Percentiles rank a stretch among this genome's conserved stretches.
phyloP scores from a whole-genome alignment of 1,284 basidiomycete genomes.

The Microbotryum intermedium region DNA sequence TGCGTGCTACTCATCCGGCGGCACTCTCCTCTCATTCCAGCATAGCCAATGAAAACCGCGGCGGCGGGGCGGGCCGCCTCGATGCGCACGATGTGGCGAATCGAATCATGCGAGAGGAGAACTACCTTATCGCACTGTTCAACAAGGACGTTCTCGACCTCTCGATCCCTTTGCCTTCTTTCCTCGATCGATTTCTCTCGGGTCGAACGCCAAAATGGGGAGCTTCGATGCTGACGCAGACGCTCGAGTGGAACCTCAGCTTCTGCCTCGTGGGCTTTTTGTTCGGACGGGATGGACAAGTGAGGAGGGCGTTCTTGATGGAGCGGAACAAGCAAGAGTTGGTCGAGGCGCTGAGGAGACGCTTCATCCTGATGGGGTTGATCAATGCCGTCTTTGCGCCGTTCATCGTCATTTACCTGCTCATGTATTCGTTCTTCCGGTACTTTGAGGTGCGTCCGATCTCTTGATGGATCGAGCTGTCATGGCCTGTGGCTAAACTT shows the following conservation, averaged over 20 bases:
- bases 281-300: conserved; percentile 77
- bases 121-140: conserved; percentile 94
- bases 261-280: conserved; percentile 92
- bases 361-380: conserved; percentile 93
- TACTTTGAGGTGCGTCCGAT: conserved; percentile 75
- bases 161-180: conserved; percentile 60
- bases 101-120: conserved; percentile 93
- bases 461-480: background rate
- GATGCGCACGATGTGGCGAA: conserved; percentile 96
- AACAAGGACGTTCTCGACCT: conserved; percentile 93
- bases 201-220: conserved; percentile 38
- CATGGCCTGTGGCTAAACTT: background rate
- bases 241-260: conserved; percentile 90
- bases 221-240: conserved; percentile 68
- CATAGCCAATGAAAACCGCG: conserved; percentile 38
- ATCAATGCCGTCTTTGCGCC: conserved; percentile 91
- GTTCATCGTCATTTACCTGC: conserved; percentile 91
- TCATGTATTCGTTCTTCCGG: conserved; percentile 98
- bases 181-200: conserved; percentile 29
- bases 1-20: conserved; percentile 34
- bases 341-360: conserved; percentile 67
- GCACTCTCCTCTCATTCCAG: conserved; percentile 29
- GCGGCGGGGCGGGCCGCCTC: conserved; percentile 51
- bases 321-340: conserved; percentile 66
- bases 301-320: conserved; percentile 81